phyloP scores from a whole-genome alignment of 2,329 filamentous ascomycete species.

The Xylaria digitata region DNA sequence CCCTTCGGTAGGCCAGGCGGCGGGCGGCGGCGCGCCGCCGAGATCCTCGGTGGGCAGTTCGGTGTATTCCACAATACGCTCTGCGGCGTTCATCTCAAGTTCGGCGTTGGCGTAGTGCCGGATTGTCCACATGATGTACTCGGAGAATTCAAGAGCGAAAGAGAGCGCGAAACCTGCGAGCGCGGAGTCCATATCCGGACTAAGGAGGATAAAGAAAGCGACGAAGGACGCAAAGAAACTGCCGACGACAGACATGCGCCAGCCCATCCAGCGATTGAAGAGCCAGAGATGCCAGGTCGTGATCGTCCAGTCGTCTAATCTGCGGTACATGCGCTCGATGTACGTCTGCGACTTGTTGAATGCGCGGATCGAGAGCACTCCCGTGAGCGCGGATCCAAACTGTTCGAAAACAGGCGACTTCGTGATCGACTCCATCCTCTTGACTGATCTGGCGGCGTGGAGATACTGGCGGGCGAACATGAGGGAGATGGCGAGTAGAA shows the following conservation, averaged over 20 bases:
- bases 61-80: conserved; percentile 80
- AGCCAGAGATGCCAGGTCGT: conserved; percentile 76
- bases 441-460: conserved; percentile 77
- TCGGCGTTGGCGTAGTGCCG: conserved; percentile 69
- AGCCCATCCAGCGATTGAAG: conserved; percentile 81
- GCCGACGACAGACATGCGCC: conserved; percentile 76
- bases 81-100: conserved; percentile 81
- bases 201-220: conserved; percentile 71
- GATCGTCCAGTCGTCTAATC: conserved; percentile 74
- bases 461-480: conserved; percentile 72
- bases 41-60: conserved; percentile 75
- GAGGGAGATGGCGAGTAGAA: conserved; percentile 69
- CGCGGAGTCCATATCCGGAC: conserved; percentile 71
- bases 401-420: conserved; percentile 86
- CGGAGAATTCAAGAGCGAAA: conserved; percentile 77
- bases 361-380: conserved; percentile 79
- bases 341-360: conserved; percentile 77
- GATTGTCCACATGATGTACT: conserved; percentile 65
- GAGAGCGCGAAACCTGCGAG: conserved; percentile 80
- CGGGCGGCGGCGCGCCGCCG: conserved; percentile 69
- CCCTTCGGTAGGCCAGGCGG: conserved; percentile 80
- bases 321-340: conserved; percentile 74
- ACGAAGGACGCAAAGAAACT: conserved; percentile 75
- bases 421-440: conserved; percentile 79
- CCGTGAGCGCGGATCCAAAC: conserved; percentile 77